Base-by-base conservation (phyloP, 768 basidiomycete genomes). In the Asterophora parasitica region DNA sequence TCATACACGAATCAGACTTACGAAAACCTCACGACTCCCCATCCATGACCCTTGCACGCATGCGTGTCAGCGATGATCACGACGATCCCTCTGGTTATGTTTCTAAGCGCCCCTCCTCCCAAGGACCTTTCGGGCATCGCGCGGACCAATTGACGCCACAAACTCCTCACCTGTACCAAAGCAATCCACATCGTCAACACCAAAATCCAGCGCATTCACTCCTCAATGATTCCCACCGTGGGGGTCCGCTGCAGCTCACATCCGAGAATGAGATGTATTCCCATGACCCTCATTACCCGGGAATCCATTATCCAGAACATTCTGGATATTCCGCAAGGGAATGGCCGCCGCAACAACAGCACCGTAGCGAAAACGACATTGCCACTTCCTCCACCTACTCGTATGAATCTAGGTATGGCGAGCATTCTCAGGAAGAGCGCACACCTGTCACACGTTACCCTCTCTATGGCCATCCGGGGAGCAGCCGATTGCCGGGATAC, bases 11-110 rank as follows among this genome's bases (percentile, higher is more conserved):
- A 43, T 32, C 16, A 58, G 59, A 37, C 41, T 48, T 54, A 44
- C 44, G 49, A 37, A 40, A 16, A 30, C 20, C 45, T 30, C 65
- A 51, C 23, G 66, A 69, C 47, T 71, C 70, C 43, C 63, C 65
- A 27, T 63, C 68, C 38, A 49, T 68, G 55, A 67, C 74, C 46
- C 50, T 81, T 55, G 73, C 73, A 54, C 68, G 72, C 51, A 66
- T 73, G 27, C 67, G 65, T 35, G 63, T 77, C 40, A 62, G 58
- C 39, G 69, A 75, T 52, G 72, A 75, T 40, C 59, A 60, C 31
- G 63, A 62, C 23, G 46, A 58, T 23, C 26, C 41, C 20, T 41
- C 48, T 40, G 31, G 50, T 40, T 43, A 36, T 42, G 41, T 35
- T 38, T 40, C 32, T 43, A 54, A 45, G 12, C 44, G 46, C 39